Base-by-base conservation (phyloP, 371 early-diverging fungal species). In the Mortierella sp. region DNA sequence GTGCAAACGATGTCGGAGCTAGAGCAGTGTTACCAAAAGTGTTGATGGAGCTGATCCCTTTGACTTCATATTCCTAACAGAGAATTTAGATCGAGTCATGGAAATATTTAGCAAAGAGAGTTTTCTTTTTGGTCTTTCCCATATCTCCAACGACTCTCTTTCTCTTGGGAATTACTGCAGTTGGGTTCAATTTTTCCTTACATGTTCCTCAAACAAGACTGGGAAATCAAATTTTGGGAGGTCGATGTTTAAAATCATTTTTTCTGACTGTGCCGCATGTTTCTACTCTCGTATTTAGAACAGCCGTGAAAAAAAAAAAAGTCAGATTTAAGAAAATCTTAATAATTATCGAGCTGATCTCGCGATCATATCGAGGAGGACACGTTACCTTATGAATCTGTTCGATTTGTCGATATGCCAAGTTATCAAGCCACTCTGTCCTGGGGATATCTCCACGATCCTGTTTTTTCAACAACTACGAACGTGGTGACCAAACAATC, bases 171-270 rank as follows among this genome's bases (percentile, higher is more conserved):
- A n/a, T n/a, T n/a, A n/a, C n/a, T n/a, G n/a, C n/a, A n/a, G n/a
- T n/a, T n/a, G n/a, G n/a, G 16, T n/a, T n/a, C 16, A 50, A 50
- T 7, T 50, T 14, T 21, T n/a, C 9, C 57, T 29, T 80, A 87
- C 88, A 81, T 91, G 89, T 82, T 97, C 96, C 68, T 94, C 91
- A 83, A 89, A 96, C 7, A 97, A 90, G 9, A 97, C 85, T 0
- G 97, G 96, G 76, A 97, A 97, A 81, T 97, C 97, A 80, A 97
- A 98, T 67, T 90, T 92, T 1, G 97, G 97, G 18, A 98, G 84
- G 45, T 96, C 94, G 16, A 98, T 85, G 80, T 94, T 94, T 4
- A 98, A 82, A 60, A 89, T 85, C 66, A 94, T 66, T 7, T 90
- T 87, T 16, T 87, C 85, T 7, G 90, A 83, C 43, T 81, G 82